Evolutionary conservation across 108 stramenopile genomes (phyloP).

Genomic region (Phaeodactylum tricornutum): DNA sequence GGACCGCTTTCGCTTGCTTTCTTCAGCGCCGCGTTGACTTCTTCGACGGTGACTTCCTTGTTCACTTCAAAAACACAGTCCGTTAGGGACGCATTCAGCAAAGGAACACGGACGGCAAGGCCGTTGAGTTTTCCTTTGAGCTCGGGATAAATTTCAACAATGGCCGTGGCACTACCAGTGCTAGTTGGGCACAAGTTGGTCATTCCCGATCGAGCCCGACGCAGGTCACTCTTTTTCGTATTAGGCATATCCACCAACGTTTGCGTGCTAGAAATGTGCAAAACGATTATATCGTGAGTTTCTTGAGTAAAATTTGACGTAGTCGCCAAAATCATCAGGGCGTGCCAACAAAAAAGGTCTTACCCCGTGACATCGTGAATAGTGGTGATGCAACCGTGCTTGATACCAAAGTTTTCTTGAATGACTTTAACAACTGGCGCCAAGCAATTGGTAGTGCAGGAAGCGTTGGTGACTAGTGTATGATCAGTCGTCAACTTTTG

Average conservation of each 20-base stretch:
- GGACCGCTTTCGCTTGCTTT: constrained; percentile 69
- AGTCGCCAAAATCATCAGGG: not conserved
- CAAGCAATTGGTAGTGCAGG: constrained; percentile 94
- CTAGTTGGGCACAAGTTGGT: constrained; percentile 87
- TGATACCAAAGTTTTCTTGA: constrained; percentile 86
- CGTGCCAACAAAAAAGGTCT: not conserved
- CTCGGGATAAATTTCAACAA: constrained; percentile 90
- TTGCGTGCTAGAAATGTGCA: constrained; percentile 77
- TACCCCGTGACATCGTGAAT: constrained; percentile 55
- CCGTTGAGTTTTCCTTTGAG: constrained; percentile 94
- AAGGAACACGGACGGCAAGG: constrained; percentile 86
- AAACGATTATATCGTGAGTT: not conserved
- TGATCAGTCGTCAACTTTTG: constrained; percentile 47
- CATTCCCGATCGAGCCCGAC: constrained; percentile 88
- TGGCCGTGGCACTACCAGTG: constrained; percentile 90
- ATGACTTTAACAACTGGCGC: constrained; percentile 91
- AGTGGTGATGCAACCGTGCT: constrained; percentile 88
- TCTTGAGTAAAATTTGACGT: not conserved
- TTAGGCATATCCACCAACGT: constrained; percentile 87
- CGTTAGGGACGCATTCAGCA: constrained; percentile 81
- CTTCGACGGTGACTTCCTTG: constrained; percentile 48
- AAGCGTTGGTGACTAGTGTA: constrained; percentile 83
- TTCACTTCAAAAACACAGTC: constrained; percentile 86
- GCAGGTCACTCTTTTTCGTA: constrained; percentile 83
- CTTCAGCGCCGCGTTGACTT: constrained; percentile 82